phyloP scores from a whole-genome alignment of 495 filamentous ascomycete species.

The Geoglossum glabrum region DNA sequence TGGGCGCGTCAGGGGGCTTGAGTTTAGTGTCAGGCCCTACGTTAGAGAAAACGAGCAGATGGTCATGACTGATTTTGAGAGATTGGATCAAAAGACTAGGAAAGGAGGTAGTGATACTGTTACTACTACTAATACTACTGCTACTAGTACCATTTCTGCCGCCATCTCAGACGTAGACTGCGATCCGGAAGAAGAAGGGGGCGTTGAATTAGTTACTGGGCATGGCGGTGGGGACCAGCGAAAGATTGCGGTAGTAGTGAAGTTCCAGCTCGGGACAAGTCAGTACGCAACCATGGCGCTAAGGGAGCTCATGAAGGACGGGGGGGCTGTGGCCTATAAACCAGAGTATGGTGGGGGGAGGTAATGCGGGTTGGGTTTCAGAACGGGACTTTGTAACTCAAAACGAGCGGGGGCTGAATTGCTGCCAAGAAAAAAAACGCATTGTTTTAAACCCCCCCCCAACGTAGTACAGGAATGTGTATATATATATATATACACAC shows the following conservation, averaged over 20 bases:
- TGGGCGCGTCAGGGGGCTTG: slow-evolving; percentile 33
- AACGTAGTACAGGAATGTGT: no score
- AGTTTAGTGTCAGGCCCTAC: slow-evolving; percentile 45
- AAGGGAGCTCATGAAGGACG: slow-evolving; percentile 57
- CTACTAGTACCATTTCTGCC: no score
- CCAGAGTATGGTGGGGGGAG: slow-evolving; percentile 36
- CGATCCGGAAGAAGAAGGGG: not conserved
- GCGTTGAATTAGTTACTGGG: not conserved
- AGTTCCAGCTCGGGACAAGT: slow-evolving; percentile 64
- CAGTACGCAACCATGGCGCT: slow-evolving; percentile 92
- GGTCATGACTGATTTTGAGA: slow-evolving; percentile 67
- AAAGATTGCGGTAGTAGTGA: slow-evolving; percentile 69
- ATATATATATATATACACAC: no score
- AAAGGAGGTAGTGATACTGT: not conserved
- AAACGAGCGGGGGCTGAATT: no score
- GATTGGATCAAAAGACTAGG: slow-evolving; percentile 3
- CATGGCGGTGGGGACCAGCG: slow-evolving; percentile 7
- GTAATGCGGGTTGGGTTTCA: not conserved
- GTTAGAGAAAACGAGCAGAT: slow-evolving; percentile 55
- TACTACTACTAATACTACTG: not conserved
- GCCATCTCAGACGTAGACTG: not conserved
- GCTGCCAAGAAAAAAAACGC: no score
- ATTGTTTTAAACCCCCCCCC: no score
- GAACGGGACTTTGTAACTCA: no score
- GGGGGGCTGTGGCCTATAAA: slow-evolving; percentile 39